These are phyloP conservation scores for Lecanicillium sp. DNA, from an alignment of 2,329 filamentous ascomycete genomes.

Conservation along the genomic window DNA sequence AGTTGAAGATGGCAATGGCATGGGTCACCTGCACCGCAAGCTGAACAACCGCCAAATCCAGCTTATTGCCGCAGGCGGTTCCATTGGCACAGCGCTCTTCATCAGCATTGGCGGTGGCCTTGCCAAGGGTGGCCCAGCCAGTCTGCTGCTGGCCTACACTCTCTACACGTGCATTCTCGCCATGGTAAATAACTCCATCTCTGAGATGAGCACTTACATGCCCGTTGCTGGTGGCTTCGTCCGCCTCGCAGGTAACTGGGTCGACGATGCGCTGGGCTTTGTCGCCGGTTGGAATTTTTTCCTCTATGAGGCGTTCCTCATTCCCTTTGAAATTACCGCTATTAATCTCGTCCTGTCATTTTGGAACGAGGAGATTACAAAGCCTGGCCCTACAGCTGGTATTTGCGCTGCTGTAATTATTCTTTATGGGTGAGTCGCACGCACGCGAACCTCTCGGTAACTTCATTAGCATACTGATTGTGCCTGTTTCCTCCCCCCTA, in stretches of 20 bases:
- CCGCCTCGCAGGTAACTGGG: constrained; percentile 56
- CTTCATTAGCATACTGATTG: too few species aligned
- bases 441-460: too few species aligned
- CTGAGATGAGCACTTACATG: constrained; percentile 57
- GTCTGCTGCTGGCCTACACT: constrained; percentile 50
- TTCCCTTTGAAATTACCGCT: constrained; percentile 34
- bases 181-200: constrained; percentile 56
- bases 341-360: constrained; percentile 35
- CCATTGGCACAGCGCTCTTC: constrained; percentile 51
- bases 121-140: constrained; percentile 32
- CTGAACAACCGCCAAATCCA: constrained; percentile 49
- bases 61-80: constrained; percentile 50
- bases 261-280: constrained; percentile 56
- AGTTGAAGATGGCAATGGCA: constrained; percentile 19
- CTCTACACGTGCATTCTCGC: constrained; percentile 48
- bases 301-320: constrained; percentile 32
- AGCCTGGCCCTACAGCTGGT: constrained; percentile 59
- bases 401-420: constrained; percentile 49
- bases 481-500: too few species aligned
- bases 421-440: constrained; percentile 49
- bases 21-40: constrained; percentile 34
- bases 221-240: constrained; percentile 57
- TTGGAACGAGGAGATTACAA: constrained; percentile 35
- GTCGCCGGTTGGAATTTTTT: constrained; percentile 36
- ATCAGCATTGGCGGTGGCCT: constrained; percentile 52